These are phyloP conservation scores for Candida wancherniae DNA, from an alignment of 805 yeast species.

Conservation along the genomic window DNA sequence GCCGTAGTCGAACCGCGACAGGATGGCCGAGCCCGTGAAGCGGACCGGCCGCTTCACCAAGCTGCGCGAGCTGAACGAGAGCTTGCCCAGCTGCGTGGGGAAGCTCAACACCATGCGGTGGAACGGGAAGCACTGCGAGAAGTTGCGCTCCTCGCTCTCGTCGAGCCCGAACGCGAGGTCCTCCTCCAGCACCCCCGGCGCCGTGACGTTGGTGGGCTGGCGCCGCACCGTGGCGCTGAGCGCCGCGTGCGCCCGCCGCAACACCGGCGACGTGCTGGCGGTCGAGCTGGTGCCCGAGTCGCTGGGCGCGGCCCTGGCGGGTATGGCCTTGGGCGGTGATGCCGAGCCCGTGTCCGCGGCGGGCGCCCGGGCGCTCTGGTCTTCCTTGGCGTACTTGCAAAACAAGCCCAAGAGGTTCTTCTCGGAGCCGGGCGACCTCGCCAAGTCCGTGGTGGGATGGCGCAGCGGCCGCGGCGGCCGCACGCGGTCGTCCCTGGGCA, in stretches of 20 bases:
- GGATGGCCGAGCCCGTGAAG: slow-evolving; percentile 28
- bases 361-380: slow-evolving; percentile 4
- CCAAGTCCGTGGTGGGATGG: too few species aligned
- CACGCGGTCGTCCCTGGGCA: slow-evolving; percentile 12
- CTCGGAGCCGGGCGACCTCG: too few species aligned
- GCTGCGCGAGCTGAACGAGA: slow-evolving; percentile 19
- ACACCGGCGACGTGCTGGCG: neutral
- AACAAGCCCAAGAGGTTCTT: slow-evolving; percentile 32
- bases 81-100: slow-evolving; percentile 51
- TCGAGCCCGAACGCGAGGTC: slow-evolving; percentile 12
- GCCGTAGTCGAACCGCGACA: slow-evolving; percentile 24
- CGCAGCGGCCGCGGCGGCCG: slow-evolving; percentile 6
- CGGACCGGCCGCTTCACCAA: slow-evolving; percentile 24
- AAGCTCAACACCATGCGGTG: slow-evolving; percentile 53
- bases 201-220: neutral
- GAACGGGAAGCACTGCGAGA: slow-evolving; percentile 77
- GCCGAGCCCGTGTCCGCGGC: too few species aligned
- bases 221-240: too few species aligned
- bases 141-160: slow-evolving; percentile 56
- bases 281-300: neutral
- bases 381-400: slow-evolving; percentile 39
- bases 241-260: neutral
- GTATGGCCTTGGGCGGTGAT: neutral
- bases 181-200: slow-evolving; percentile 1
- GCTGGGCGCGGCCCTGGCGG: neutral